Evolutionary conservation across 148 eudicot genomes (phyloP).

Genomic region (Cornus controversa): DNA sequence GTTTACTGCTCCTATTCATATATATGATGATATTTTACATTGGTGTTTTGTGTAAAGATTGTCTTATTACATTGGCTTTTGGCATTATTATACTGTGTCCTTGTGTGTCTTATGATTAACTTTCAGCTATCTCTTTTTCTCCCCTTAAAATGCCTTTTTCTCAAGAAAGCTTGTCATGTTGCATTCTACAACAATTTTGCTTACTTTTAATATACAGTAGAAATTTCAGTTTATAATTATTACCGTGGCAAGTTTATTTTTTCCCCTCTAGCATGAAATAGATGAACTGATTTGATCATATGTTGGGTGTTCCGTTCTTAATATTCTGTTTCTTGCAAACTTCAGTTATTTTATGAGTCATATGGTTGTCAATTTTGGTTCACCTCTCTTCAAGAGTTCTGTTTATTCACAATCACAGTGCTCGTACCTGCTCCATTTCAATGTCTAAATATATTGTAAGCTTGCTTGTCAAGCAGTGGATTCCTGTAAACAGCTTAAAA

Average conservation of each 20-base stretch:
- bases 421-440: conserved; percentile 2
- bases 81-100: background rate
- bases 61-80: background rate
- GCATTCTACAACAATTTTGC: too few relatives aligned
- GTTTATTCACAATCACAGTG: background rate
- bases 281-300: too few relatives aligned
- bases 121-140: background rate
- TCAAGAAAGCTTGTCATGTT: too few relatives aligned
- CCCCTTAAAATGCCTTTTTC: too few relatives aligned
- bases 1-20: background rate
- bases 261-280: too few relatives aligned
- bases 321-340: background rate
- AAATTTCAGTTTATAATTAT: too few relatives aligned
- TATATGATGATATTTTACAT: background rate
- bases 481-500: conserved; percentile 41
- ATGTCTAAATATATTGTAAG: conserved; percentile 46
- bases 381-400: background rate
- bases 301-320: background rate
- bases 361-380: background rate
- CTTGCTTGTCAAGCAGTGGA: conserved; percentile 53
- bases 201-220: too few relatives aligned
- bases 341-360: background rate
- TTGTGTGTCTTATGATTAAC: background rate
- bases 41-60: background rate
- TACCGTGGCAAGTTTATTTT: too few relatives aligned